Conservation (phyloP, 805 yeast species). For the Pichia sporocuriosa region DNA sequence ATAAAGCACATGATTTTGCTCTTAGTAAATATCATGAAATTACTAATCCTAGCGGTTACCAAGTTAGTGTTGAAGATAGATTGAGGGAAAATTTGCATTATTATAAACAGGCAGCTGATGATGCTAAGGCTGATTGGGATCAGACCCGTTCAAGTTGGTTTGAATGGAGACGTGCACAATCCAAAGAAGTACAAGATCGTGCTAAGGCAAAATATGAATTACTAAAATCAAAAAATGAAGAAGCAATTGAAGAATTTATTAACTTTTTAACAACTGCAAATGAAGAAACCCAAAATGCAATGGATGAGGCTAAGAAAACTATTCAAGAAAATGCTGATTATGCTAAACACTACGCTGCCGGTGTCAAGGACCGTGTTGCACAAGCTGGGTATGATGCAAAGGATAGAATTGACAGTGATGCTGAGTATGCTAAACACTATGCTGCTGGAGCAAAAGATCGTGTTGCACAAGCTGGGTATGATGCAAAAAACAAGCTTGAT, state of each 20-base stretch:
- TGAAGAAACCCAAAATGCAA: background rate
- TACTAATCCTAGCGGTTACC: constrained; percentile 18
- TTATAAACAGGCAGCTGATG: constrained; percentile 19
- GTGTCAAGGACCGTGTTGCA: constrained; percentile 2
- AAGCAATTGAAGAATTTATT: constrained; percentile 2
- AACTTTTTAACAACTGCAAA: background rate
- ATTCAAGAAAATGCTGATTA: constrained; percentile 21
- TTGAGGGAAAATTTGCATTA: constrained; percentile 20
- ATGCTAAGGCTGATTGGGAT: constrained; percentile 23
- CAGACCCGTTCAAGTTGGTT: constrained; percentile 24
- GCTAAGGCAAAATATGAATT: constrained; percentile 21
- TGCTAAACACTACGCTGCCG: constrained; percentile 8
- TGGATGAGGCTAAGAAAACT: constrained; percentile 16
- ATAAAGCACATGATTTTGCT: constrained; percentile 12
- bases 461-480: constrained; percentile 6
- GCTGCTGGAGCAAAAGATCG: constrained; percentile 2
- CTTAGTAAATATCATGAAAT: constrained; percentile 23
- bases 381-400: constrained; percentile 8
- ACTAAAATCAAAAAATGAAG: constrained; percentile 14
- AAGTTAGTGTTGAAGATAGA: constrained; percentile 21
- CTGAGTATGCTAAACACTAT: constrained; percentile 2
- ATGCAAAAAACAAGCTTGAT: background rate
- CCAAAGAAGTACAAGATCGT: constrained; percentile 24
- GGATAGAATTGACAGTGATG: constrained; percentile 1
- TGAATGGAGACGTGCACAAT: constrained; percentile 25